A percentile compares a stretch with the other conserved stretches of the same genome.
These are phyloP conservation scores for Talaromyces rugulosus DNA, from an alignment of 2,329 filamentous ascomycete genomes.

Conservation along the genomic window DNA sequence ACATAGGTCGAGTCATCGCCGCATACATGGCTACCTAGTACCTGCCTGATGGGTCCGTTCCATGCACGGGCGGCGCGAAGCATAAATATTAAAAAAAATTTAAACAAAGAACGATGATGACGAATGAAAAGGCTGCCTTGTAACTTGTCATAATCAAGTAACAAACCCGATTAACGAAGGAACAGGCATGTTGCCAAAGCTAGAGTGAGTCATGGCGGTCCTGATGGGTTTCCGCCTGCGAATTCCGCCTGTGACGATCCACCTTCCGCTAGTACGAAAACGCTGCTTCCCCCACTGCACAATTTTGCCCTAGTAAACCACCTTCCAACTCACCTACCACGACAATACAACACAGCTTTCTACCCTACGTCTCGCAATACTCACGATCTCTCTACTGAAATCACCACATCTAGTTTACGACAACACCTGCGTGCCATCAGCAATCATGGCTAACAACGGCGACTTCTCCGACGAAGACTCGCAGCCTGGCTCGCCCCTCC, in stretches of 20 bases:
- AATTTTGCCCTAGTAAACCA: constrained; percentile 12
- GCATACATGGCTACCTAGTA: neutral
- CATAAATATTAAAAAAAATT: neutral
- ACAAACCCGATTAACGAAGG: neutral
- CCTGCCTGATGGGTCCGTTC: neutral
- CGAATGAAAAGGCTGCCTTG: neutral
- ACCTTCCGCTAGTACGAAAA: neutral
- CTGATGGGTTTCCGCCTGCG: neutral
- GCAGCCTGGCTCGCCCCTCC: constrained; percentile 51
- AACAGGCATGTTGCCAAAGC: too few relatives aligned
- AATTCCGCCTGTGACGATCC: neutral
- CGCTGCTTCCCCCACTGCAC: constrained; percentile 11
- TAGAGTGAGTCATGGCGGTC: neutral
- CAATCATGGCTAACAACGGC: constrained; percentile 51
- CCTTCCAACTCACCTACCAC: neutral
- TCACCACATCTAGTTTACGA: neutral
- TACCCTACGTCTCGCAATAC: neutral
- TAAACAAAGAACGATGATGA: neutral
- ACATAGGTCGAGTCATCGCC: neutral
- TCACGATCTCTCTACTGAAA: neutral
- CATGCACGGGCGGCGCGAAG: neutral
- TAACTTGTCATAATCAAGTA: neutral
- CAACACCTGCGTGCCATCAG: neutral
- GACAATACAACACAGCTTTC: neutral
- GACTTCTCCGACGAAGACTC: constrained; percentile 53